Evolutionary conservation across 2,329 filamentous ascomycete genomes (phyloP), one percentile per base, ranked within the genome.

Genomic region (Pseudopyricularia cyperi): DNA sequence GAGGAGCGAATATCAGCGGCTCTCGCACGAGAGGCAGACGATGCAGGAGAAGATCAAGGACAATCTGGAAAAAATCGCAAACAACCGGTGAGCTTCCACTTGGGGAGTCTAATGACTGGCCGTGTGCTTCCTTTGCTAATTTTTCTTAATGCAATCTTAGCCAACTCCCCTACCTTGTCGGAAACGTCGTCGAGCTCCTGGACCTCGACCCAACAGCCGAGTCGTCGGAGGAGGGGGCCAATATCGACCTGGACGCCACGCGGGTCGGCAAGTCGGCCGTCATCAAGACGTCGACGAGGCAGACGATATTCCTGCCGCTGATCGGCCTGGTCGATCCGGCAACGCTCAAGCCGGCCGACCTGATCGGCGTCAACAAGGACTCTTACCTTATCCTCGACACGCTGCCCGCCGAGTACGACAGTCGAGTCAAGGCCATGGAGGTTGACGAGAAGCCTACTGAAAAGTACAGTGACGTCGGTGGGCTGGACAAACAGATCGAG

Each of bases 11-110:
- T 89, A 82, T 62, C 90, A 95, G 66, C 85, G 93, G 61, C 76
- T 98, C 71, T 86, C 85, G 62, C 93, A 98, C 63, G 93, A 98
- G 72, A 95, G 95, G 73, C 82, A 85, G 49, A 84, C 88, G 48
- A 98, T 98, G 93, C 83, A 83, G 54, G 91, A 97, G 70, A 97
- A 96, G 76, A 97, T 98, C 70, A 97, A 96, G 77, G 93, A 98
- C 67, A 98, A 98, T 65, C 73, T 88, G 63, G 94, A 98, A 61
- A 98, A 98, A 80, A 98, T 98, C 63, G 90, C 94, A 60, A 97
- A 98, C 72, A 98, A 98, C 75, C 82, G 89, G 90, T 95, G 74
- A 59, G 76, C 60, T 46, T 42, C 2, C 33, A 26, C 17, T 44
- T 42, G 37, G 9, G 37, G 37, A 19, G n/a, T 42, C 8, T 19